Evolutionary conservation across 371 early-diverging fungal genomes (phyloP), one percentile per base, ranked within the genome.

Genomic region (Saksenaea vasiformis): DNA sequence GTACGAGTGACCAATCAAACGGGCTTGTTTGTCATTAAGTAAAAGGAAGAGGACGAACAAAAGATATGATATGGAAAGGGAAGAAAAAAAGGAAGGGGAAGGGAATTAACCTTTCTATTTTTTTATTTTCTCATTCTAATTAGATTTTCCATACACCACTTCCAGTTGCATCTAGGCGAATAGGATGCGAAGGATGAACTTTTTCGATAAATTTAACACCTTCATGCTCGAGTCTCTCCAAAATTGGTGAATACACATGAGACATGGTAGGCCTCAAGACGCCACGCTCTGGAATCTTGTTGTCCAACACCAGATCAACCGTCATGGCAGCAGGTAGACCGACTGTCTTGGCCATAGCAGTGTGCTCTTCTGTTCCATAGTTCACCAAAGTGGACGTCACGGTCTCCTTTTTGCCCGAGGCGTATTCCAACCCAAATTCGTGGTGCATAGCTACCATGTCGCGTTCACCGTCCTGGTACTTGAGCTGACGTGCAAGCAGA

Each of bases 281-380:
- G 41, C 96, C 96, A 64, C 71, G 79, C 70, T 81, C 87, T 22
- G 72, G 78, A 28, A 85, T 76, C 62, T 66, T 76, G 66, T 89
- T 89, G 60, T 91, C 83, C 62, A 94, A 70, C 28, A 96, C 64
- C 79, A 95, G 80, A 58, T 95, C 90, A n/a, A 90, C 83, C 0
- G 90, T 91, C 80, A 96, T 92, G 1, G 94, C 96, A 27, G 91
- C 91, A 8, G 96, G 96, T 13, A 91, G 66, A 3, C 94, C 95
- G 14, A 96, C 96, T 0, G 94, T 93, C 63, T 90, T 91, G 14
- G 96, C 95, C 96, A 96, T 96, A 8, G 95, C 95, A 24, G 93
- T 90, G 70, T 89, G 87, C 0, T 85, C 84, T 38, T 80, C 83
- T 41, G 87, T 85, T 11, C 95, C 96, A 69, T 93, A 94, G 4